Evolutionary conservation across 169 alveolate genomes (phyloP), one percentile per base, ranked within the genome.

Genomic region (Besnoitia besnoiti): DNA sequence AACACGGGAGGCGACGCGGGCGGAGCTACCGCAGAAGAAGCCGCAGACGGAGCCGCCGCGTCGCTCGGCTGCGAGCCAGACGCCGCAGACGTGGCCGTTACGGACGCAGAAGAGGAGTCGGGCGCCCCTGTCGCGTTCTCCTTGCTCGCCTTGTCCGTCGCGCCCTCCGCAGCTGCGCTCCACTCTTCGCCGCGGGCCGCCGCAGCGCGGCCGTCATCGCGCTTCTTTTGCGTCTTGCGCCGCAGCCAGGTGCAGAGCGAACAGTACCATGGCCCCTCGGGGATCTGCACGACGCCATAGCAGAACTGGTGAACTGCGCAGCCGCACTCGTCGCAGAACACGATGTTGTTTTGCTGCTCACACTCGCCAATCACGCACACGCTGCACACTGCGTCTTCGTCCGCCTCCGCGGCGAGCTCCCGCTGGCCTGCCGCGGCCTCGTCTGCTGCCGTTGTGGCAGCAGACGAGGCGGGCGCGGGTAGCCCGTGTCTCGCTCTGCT

Each of bases 231-330:
- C 33, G 12, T 21, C 87, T 27, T 21, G 37, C 14, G 10, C 19
- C 59, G 59, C 33, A 77, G 37, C 93, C 93, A 89, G 80, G 77
- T 49, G 89, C 97, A 96, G 46, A 91, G 90, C 62, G 94, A 94
- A 89, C 97, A 96, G 61, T 92, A 89, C 96, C 97, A 96, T 39
- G 95, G 96, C 35, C 90, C 95, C 39, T 96, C 96, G 8, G 97
- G 97, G 42, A 95, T 51, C 59, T 92, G 92, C 47, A 73, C 4
- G 42, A 96, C 92, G 40, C 97, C 97, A 91, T 95, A 96, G 85
- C 97, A 96, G 47, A 80, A 93, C 94, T 94, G 96, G 82, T 96
- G 97, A 35, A 94, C 97, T 0, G 96, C 95, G 79, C 90, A 89
- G 73, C 95, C 95, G 91, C 97, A 96, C 47, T 93, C 95, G 39